Base-by-base conservation (phyloP, 1,139 yeast species). In the Taphrina wiesneri region DNA sequence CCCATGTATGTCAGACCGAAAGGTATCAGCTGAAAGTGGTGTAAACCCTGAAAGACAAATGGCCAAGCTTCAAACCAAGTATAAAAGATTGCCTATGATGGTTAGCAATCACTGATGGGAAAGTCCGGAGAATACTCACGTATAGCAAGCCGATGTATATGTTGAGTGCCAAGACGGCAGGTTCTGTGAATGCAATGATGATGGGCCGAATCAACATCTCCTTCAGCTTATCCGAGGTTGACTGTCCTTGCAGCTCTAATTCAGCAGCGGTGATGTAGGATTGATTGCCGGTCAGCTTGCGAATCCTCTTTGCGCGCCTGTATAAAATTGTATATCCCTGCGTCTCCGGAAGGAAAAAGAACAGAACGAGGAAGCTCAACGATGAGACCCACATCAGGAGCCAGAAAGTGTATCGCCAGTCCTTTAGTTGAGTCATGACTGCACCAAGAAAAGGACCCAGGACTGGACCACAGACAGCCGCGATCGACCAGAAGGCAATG, bases 281-380 rank as follows among this genome's bases (percentile, higher is more conserved):
- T 3, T 46, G 3, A 36, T 69, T 62, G 9, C 70, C 70, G 2
- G 70, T 51, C 17, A 32, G 49, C 25, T 47, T 49, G 21, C 70
- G 66, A 28, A 91, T 76, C 72, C 77, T 82, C 72, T 79, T 78
- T 46, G 97, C 96, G 73, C 90, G 83, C 63, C 77, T 82, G 74
- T 86, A 88, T 72, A 91, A 81, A 67, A 90, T 86, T 3, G 88
- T 91, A 2, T 96, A 93, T 9, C 95, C 91, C 76, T 88, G 90
- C 26, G 97, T 91, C 79, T 91, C 97, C 7, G 96, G 96, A 74
- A 85, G 78, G 62, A 78, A 57, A 9, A 74, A 75, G 73, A 84
- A 84, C 56, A 85, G 82, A 0, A 87, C 84, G 0, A 86, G 85
- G 0, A 88, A 86, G 1, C 86, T 87, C 54, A 84, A 28, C 78